Base-by-base conservation (phyloP, 768 basidiomycete species). In the Tylopilus plumbeoviolaceoides region DNA sequence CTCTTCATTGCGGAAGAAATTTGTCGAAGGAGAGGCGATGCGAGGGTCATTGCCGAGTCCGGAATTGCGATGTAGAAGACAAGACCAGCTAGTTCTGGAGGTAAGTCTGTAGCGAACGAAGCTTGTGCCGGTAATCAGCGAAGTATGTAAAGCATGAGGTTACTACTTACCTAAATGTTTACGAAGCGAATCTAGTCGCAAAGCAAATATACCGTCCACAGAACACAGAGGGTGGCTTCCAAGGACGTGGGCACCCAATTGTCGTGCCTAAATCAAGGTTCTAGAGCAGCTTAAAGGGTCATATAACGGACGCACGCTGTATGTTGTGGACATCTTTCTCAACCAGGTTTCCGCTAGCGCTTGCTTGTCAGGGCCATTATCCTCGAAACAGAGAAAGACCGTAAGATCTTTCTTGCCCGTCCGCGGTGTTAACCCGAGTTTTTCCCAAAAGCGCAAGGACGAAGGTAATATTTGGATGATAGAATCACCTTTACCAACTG, bases 381-480 rank as follows among this genome's bases (percentile, higher is more conserved):
- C 80, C 59, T 92, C 88, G 49, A 82, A 86, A 44, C 92, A 70
- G 1, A 84, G 80, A 65, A 84, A 89, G 1, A 79, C 80, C 2
- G 75, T 77, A 5, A 88, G 74, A 58, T 92, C 76, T 69, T 93
- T 92, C 52, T 71, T 73, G 7, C 92, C 91, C 33, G 78, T 78
- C 44, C 78, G 76, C 0, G 91, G 91, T 15, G 76, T 74, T 41
- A 94, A 64, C 0, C 88, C 89, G 12, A 92, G 75, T 65, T 91
- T 93, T 59, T 89, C 85, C 91, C 91, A 93, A 66, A 92, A 93
- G 2, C 84, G 77, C 21, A 93, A 63, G 0, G 89, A 85, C 5
- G 88, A 69, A 2, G 89, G 84, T 14, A 81, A 67, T 17, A 89
- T 67, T 39, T 90, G 82, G n/a, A 93, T 73, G 25, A 90, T 68